A percentile compares a stretch with the other conserved stretches of the same genome.
phyloP scores from a whole-genome alignment of 1,284 basidiomycete species.

The Paramarasmius palmivorus region DNA sequence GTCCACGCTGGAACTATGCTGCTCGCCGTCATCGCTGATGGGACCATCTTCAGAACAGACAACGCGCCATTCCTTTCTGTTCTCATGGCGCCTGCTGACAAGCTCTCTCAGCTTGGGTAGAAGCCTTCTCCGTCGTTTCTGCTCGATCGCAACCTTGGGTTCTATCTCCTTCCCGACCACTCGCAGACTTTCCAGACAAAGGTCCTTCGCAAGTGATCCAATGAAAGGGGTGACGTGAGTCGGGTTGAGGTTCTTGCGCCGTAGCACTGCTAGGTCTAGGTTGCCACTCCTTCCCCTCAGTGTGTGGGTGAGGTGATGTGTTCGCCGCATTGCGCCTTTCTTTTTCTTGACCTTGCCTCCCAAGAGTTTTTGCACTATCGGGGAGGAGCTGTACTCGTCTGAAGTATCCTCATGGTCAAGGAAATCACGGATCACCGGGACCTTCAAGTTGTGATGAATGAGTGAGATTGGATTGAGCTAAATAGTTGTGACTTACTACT shows the following conservation, averaged over 20 bases:
- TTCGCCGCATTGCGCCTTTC: no score
- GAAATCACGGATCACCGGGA: no score
- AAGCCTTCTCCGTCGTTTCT: neutral
- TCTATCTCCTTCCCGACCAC: neutral
- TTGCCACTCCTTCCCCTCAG: no score
- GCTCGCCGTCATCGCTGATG: neutral
- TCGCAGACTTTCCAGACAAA: neutral
- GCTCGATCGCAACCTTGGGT: neutral
- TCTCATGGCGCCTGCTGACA: no score
- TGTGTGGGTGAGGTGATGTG: no score
- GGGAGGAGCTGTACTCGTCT: no score
- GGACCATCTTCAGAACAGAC: neutral
- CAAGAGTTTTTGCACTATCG: no score
- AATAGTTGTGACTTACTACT: no score
- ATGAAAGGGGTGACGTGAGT: constrained; percentile 1
- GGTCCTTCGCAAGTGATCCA: neutral
- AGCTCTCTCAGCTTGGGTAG: neutral
- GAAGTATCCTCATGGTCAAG: no score
- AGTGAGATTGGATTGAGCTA: no score
- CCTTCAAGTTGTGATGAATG: no score
- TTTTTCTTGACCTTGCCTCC: no score
- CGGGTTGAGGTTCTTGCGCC: neutral
- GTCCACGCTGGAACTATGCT: neutral
- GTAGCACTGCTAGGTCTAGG: neutral
- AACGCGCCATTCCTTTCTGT: neutral